Evolutionary conservation across 371 early-diverging fungal genomes (phyloP).

Genomic region (Mucor indicus): DNA sequence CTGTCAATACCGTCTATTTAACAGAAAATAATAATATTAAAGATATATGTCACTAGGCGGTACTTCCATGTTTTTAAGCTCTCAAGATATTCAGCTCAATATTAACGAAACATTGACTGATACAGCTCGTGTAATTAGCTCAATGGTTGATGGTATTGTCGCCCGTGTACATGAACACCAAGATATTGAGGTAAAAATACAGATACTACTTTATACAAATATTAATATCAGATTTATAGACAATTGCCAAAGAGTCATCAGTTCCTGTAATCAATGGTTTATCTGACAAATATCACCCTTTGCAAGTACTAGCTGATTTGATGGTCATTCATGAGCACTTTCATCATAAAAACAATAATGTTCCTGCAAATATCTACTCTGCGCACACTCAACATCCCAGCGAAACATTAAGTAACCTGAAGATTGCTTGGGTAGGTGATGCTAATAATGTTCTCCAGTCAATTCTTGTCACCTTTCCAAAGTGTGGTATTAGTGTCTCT

Average conservation of each 20-base stretch:
- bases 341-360: constrained; percentile 27
- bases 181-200: constrained; percentile 88
- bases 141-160: constrained; percentile 93
- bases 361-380: constrained; percentile 34
- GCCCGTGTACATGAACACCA: constrained; percentile 87
- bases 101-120: constrained; percentile 90
- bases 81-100: constrained; percentile 92
- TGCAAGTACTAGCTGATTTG: constrained; percentile 93
- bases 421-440: constrained; percentile 96
- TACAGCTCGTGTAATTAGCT: constrained; percentile 84
- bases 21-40: no score
- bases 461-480: constrained; percentile 83
- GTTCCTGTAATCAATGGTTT: constrained; percentile 96
- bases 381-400: constrained; percentile 47
- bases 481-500: constrained; percentile 78
- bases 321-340: constrained; percentile 86
- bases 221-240: no score
- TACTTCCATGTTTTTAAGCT: constrained; percentile 89
- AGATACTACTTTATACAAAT: no score
- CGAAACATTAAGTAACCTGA: constrained; percentile 63
- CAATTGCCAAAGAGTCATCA: constrained; percentile 77
- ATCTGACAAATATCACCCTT: constrained; percentile 91
- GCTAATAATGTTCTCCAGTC: constrained; percentile 94
- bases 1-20: background rate
- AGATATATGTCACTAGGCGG: constrained; percentile 69